Evolutionary conservation across 2,329 filamentous ascomycete genomes (phyloP).

Genomic region (Lojkania enalia): DNA sequence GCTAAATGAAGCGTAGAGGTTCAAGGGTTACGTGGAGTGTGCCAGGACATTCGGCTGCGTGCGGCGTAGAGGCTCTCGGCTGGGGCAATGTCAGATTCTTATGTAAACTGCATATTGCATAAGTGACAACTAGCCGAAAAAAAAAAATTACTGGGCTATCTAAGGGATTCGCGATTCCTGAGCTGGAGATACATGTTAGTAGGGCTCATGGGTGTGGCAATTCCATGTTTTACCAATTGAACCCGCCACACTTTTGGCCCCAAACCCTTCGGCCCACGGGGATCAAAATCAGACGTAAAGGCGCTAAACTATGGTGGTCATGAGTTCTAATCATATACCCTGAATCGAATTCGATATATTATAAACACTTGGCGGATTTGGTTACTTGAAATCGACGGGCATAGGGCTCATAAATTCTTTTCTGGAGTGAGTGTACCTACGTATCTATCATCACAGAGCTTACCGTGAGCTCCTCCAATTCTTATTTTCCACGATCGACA

Average conservation of each 20-base stretch:
- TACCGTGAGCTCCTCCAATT: background rate
- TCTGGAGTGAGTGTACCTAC: background rate
- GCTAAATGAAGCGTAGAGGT: constrained; percentile 1
- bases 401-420: background rate
- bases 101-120: background rate
- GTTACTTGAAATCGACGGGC: constrained; percentile 1
- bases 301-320: background rate
- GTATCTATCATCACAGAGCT: background rate
- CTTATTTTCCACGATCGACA: constrained; percentile 1
- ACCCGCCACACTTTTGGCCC: background rate
- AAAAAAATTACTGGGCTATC: background rate
- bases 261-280: background rate
- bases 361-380: background rate
- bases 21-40: background rate
- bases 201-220: background rate
- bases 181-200: background rate
- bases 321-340: background rate
- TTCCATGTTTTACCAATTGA: background rate
- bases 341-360: background rate
- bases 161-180: background rate
- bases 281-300: background rate
- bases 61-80: background rate
- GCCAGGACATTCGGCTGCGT: background rate
- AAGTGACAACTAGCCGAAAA: background rate
- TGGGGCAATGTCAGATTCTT: background rate